These are phyloP conservation scores for Cytospora mali DNA, from an alignment of 2,329 filamentous ascomycete genomes.

Conservation along the genomic window DNA sequence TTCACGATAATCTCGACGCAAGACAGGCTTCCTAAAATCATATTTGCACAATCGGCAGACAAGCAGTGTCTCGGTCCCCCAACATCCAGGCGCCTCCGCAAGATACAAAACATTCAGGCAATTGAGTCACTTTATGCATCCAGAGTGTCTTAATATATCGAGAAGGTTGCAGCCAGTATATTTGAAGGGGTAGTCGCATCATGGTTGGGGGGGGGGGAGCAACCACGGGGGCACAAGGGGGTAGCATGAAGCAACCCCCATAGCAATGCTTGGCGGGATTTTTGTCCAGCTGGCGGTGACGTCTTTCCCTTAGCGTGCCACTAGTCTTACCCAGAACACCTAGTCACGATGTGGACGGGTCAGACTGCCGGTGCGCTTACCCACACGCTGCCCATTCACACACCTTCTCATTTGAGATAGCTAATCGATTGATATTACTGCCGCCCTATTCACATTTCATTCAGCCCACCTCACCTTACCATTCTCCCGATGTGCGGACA, in stretches of 20 bases:
- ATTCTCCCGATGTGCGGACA: conserved; percentile 16
- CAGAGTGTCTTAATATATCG: background rate
- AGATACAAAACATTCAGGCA: background rate
- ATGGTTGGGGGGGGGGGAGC: background rate
- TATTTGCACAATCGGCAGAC: background rate
- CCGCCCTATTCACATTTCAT: too few relatives aligned
- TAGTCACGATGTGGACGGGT: conserved; percentile 4
- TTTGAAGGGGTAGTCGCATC: background rate
- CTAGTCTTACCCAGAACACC: conserved; percentile 4
- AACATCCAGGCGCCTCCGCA: too few relatives aligned
- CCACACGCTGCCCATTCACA: conserved; percentile 3
- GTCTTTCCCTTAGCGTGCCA: conserved; percentile 8
- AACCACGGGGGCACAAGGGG: background rate
- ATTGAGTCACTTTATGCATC: background rate
- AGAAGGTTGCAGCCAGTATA: too few relatives aligned
- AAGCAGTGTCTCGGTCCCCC: too few relatives aligned
- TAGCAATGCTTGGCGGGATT: conserved; percentile 15
- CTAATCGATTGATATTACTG: background rate
- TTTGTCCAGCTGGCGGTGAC: conserved; percentile 12
- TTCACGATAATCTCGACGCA: background rate
- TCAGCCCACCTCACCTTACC: background rate
- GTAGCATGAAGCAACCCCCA: too few relatives aligned
- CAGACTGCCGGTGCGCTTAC: conserved; percentile 11
- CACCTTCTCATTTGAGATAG: conserved; percentile 14
- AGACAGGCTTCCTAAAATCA: background rate